Evolutionary conservation across 2,329 filamentous ascomycete species (phyloP).

Genomic region (Beauveria varroae): DNA sequence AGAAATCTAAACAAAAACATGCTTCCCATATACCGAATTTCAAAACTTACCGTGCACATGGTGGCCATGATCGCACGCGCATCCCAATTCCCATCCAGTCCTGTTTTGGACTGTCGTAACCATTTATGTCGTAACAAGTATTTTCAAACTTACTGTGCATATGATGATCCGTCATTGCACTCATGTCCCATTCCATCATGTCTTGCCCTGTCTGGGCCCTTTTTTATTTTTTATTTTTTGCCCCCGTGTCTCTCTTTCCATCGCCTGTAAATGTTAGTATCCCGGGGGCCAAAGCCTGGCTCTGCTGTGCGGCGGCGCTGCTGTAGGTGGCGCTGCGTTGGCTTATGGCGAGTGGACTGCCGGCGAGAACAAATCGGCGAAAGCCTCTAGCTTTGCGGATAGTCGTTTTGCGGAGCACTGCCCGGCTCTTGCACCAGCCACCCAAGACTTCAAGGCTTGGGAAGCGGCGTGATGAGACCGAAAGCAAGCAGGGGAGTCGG

Average conservation of each 20-base stretch:
- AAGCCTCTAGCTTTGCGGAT: not conserved
- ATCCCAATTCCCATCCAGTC: not conserved
- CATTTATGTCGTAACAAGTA: too few species aligned
- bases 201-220: too few species aligned
- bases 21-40: not conserved
- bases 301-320: too few species aligned
- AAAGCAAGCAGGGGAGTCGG: not conserved
- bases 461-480: not conserved
- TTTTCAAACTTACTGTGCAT: too few species aligned
- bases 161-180: too few species aligned
- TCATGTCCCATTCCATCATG: too few species aligned
- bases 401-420: not conserved
- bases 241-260: too few species aligned
- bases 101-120: not conserved
- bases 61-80: not conserved
- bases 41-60: not conserved
- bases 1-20: not conserved
- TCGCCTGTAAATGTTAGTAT: too few species aligned
- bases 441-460: constrained; percentile 1
- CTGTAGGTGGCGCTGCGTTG: not conserved
- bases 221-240: too few species aligned
- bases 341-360: not conserved
- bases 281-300: too few species aligned
- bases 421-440: not conserved
- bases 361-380: not conserved